Conservation (phyloP, 345 rosid genomes). For the Lepidium didymum region DNA sequence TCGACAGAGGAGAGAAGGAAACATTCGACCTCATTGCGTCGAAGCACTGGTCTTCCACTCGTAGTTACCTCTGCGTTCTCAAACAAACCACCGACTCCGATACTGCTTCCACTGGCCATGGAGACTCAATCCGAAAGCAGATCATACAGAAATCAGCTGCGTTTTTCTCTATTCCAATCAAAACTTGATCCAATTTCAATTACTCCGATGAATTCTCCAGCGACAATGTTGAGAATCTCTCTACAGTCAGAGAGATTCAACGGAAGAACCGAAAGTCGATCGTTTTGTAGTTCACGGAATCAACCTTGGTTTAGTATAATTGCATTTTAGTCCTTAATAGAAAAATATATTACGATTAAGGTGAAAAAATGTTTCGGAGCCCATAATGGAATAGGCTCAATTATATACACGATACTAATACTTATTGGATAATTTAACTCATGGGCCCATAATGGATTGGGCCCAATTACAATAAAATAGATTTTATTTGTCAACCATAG, state of each 20-base stretch:
- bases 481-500: too few species aligned
- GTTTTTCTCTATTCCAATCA: not conserved
- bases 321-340: not conserved
- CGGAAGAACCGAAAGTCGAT: not conserved
- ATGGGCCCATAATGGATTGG: too few species aligned
- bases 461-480: too few species aligned
- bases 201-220: not conserved
- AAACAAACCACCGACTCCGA: conserved; percentile 23
- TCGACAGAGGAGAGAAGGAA: conserved; percentile 74
- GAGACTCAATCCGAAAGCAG: conserved; percentile 2
- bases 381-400: too few species aligned
- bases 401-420: too few species aligned
- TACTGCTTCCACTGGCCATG: conserved; percentile 29
- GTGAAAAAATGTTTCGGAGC: too few species aligned
- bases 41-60: conserved; percentile 79
- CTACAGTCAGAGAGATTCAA: not conserved
- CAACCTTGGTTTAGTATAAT: not conserved
- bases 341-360: not conserved
- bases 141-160: conserved; percentile 2
- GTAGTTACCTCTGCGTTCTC: conserved; percentile 43
- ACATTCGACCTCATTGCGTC: conserved; percentile 61
- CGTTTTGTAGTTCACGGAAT: not conserved
- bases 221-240: not conserved
- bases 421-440: too few species aligned
- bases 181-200: not conserved